These are phyloP conservation scores for Tulasnella sp. DNA, from an alignment of 768 basidiomycete species.

Conservation along the genomic window DNA sequence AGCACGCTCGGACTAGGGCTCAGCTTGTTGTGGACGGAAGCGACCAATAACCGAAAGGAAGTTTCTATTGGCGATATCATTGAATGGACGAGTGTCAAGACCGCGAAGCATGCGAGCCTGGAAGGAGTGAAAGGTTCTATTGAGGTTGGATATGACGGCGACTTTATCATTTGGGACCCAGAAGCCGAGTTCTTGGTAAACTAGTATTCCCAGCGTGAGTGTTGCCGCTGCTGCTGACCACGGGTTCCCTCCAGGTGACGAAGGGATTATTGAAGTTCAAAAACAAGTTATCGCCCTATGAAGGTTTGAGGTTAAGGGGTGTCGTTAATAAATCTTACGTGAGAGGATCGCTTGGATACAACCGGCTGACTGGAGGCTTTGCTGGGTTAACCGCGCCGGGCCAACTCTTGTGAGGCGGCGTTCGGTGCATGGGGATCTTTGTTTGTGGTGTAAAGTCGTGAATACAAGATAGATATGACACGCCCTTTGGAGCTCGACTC, in stretches of 20 bases:
- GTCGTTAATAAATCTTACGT: slow-evolving; percentile 73
- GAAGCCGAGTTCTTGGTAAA: slow-evolving; percentile 36
- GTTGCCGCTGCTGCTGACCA: neutral
- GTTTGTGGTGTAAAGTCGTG: neutral
- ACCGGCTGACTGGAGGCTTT: slow-evolving; percentile 13
- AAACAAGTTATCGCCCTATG: slow-evolving; percentile 90
- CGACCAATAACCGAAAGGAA: slow-evolving; percentile 40
- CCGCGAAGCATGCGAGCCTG: slow-evolving; percentile 78
- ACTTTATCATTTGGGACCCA: slow-evolving; percentile 82
- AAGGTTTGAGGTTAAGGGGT: slow-evolving; percentile 66
- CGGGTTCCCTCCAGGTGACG: slow-evolving; percentile 52
- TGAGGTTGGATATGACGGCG: slow-evolving; percentile 71
- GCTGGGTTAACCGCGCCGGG: neutral
- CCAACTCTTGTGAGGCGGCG: neutral
- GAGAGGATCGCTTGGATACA: slow-evolving; percentile 62
- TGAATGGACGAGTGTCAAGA: slow-evolving; percentile 67
- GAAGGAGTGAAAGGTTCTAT: slow-evolving; percentile 66
- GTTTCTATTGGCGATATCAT: slow-evolving; percentile 58
- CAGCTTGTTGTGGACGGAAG: slow-evolving; percentile 86
- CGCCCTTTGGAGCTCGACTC: neutral
- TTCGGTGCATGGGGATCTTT: neutral
- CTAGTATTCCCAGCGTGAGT: slow-evolving; percentile 20
- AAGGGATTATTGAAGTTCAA: slow-evolving; percentile 76
- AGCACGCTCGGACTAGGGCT: slow-evolving; percentile 86
- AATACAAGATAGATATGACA: neutral